Base-by-base conservation (phyloP, 257 asterid species). In the Coffea eugenioides region DNA sequence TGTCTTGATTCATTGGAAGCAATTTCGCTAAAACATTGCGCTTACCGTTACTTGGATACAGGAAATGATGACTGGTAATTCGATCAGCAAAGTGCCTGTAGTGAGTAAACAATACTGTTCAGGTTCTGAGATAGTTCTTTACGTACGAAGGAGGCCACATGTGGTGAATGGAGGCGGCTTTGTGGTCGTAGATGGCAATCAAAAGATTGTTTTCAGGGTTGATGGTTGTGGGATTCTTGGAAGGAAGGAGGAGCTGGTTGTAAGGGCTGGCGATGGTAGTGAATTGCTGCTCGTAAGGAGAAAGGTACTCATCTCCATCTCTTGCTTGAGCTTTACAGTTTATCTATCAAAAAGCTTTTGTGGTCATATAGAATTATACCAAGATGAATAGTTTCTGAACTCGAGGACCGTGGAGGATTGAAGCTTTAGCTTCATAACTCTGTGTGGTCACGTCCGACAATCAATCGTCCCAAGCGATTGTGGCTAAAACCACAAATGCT, bases 131-230 rank as follows among this genome's bases (percentile, higher is more conserved):
- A 87, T 83, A 71, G 87, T 90, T 75, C 87, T 90, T 8, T 83
- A 79, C 31, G 97, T 94, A 45, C 79, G 98, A 84, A 78, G 90
- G 81, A 85, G 97, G 79, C 98, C 98, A 6, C 89, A 82, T 36
- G 97, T 91, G 83, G 97, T 82, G 41, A 90, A 81, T 71, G 98
- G 98, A 20, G 98, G 98, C 2, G 98, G 98, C 45, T 88, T 94
- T 74, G 92, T 76, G 84, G 97, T 88, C 80, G 84, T 89, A 1
- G 93, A 92, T 71, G 20, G 76, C 36, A 52, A 49, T 75, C 96
- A 91, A 20, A 81, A 80, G 78, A 79, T 85, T 43, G 80, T 90
- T 41, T 94, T 92, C 74, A 84, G 81, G 41, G 92, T 90, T 39
- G 97, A 93, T 65, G 98, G 97, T 6, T 94, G 98, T 74, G 98